These are phyloP conservation scores for Rasamsonia emersonii DNA, from an alignment of 2,329 filamentous ascomycete genomes.

Conservation along the genomic window DNA sequence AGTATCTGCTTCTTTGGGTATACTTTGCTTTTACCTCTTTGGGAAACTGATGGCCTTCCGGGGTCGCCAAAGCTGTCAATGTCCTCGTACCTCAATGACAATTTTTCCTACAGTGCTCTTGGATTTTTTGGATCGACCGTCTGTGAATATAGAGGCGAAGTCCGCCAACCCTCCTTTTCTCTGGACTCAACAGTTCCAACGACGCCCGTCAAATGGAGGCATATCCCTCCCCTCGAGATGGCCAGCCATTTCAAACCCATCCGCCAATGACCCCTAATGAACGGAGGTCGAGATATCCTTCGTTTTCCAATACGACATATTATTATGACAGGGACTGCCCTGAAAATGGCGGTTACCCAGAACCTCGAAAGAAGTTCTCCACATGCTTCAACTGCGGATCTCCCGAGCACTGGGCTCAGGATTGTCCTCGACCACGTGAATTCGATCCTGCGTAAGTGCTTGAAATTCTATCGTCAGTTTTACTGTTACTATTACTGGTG, in stretches of 20 bases:
- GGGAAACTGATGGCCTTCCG: too few relatives aligned
- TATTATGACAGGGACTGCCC: constrained; percentile 6
- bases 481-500: too few relatives aligned
- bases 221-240: constrained; percentile 4
- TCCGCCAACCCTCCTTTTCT: too few relatives aligned
- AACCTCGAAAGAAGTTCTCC: constrained; percentile 6
- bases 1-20: too few relatives aligned
- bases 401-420: constrained; percentile 23
- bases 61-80: too few relatives aligned
- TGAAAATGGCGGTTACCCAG: constrained; percentile 3
- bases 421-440: constrained; percentile 24
- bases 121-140: too few relatives aligned
- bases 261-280: constrained; percentile 7
- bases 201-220: constrained; percentile 10
- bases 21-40: too few relatives aligned
- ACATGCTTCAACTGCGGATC: constrained; percentile 28
- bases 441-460: constrained; percentile 22
- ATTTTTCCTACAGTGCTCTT: too few relatives aligned
- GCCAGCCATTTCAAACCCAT: constrained; percentile 6
- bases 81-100: too few relatives aligned
- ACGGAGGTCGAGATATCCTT: constrained; percentile 9
- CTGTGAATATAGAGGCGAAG: too few relatives aligned
- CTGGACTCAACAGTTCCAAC: too few relatives aligned
- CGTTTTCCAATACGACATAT: constrained; percentile 11
- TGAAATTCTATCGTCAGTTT: too few relatives aligned